phyloP scores from a whole-genome alignment of 768 basidiomycete species.

The Macrolepiota dolichaula region DNA sequence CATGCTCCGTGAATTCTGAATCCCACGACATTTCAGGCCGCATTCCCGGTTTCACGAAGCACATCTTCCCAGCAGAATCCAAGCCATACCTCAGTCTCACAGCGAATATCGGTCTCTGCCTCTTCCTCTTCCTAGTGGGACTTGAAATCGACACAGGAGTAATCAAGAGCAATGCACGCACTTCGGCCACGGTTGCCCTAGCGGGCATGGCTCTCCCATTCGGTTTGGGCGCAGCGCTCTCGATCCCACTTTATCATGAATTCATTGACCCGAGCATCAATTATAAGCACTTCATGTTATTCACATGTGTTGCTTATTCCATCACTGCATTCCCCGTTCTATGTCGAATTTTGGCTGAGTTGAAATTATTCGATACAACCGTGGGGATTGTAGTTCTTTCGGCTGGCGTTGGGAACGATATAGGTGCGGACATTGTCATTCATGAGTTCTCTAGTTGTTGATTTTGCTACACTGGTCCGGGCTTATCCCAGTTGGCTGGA shows the following conservation, averaged over 20 bases:
- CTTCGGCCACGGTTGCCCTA: constrained; percentile 66
- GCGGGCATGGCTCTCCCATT: constrained; percentile 90
- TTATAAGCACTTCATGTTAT: constrained; percentile 92
- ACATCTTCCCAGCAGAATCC: constrained; percentile 76
- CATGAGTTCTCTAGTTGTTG: neutral
- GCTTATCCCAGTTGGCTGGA: constrained; percentile 63
- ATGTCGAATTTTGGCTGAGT: constrained; percentile 84
- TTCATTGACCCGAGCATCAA: constrained; percentile 67
- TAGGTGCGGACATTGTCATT: constrained; percentile 32
- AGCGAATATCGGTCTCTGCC: constrained; percentile 84
- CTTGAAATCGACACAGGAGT: constrained; percentile 83
- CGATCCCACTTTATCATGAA: constrained; percentile 64
- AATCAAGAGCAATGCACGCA: constrained; percentile 72
- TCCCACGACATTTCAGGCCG: constrained; percentile 40
- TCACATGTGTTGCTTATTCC: constrained; percentile 87
- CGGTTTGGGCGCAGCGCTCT: constrained; percentile 67
- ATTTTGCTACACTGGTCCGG: neutral
- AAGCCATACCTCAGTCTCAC: constrained; percentile 78
- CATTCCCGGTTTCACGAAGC: constrained; percentile 84
- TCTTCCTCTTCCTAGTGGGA: constrained; percentile 92
- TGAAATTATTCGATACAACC: constrained; percentile 86
- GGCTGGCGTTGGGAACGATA: constrained; percentile 88
- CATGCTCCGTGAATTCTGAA: too few species aligned
- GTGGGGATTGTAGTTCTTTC: constrained; percentile 93
- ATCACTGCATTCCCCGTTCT: constrained; percentile 87